Evolutionary conservation across 805 yeast species (phyloP), one percentile per base, ranked within the genome.

Genomic region (Spencermartinsiella europaea): DNA sequence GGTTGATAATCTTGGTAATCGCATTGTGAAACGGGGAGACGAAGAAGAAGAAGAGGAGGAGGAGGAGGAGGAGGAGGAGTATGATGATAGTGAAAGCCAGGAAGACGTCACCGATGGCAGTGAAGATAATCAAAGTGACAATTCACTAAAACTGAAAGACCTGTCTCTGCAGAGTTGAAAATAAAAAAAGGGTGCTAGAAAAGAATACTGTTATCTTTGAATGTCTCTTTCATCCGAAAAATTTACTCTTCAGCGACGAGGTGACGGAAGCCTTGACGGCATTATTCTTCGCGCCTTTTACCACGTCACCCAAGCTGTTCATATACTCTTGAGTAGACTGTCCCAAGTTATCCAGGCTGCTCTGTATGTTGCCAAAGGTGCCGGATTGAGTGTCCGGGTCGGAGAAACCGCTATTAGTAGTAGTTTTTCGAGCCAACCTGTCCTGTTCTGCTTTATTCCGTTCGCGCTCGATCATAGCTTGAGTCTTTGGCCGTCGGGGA

Each of bases 401-500:
- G 40, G 15, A 37, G 10, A 7, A 5, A 5, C 5, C 31, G 14
- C 20, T 10, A 20, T 15, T 22, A 8, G 37, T 17, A 31, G 15
- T 19, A 2, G 27, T 12, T 19, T 19, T 27, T 4, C 34, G 28
- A 16, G 36, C n/a, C 27, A 44, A 43, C 31, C 55, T 50, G 36
- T 53, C 53, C 47, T 56, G 64, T 40, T 53, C 60, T 40, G 42
- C 41, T 16, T 46, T 35, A 1, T 56, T 50, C 5, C 54, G 47
- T 43, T 63, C 66, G 42, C 56, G 57, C 43, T 57, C 64, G 15
- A 58, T 46, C 51, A 51, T 50, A 2, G 57, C 72, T 58, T 78
- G 80, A 1, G 82, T 71, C 17, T 73, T 67, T 38, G 83, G 79
- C 52, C 95, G 74, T 45, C 79, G 77, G 0, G 81, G 82, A 0